Percentiles rank a stretch among this genome's conserved stretches.
These are phyloP conservation scores for Amesomyces nigricolor DNA, from an alignment of 2,329 filamentous ascomycete species.

Conservation along the genomic window DNA sequence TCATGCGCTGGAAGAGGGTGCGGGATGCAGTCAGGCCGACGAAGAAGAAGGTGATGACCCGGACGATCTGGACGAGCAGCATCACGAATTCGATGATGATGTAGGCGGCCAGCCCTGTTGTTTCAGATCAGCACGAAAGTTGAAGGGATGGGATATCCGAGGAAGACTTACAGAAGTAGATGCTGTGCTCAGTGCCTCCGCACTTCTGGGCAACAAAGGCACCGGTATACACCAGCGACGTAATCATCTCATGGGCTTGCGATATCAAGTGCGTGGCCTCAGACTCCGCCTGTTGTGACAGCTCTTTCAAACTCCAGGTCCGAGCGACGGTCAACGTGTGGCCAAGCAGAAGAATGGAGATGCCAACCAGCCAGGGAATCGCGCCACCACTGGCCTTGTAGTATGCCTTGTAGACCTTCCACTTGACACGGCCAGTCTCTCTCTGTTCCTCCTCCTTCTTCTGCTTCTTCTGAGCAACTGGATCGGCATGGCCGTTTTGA, in stretches of 20 bases:
- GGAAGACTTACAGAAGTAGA: conserved; percentile 19
- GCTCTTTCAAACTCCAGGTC: conserved; percentile 34
- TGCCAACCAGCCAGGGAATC: conserved; percentile 27
- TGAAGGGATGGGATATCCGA: conserved; percentile 13
- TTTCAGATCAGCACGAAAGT: conserved; percentile 4
- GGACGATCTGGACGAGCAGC: conserved; percentile 22
- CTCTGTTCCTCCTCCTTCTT: conserved; percentile 28
- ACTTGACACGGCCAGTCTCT: conserved; percentile 32
- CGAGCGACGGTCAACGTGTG: conserved; percentile 27
- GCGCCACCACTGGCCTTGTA: conserved; percentile 29
- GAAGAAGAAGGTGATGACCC: conserved; percentile 28
- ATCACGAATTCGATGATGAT: conserved; percentile 29
- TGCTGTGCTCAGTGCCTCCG: conserved; percentile 13
- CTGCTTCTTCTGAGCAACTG: background rate
- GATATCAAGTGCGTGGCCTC: conserved; percentile 12
- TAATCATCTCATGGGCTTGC: conserved; percentile 8
- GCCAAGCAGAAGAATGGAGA: conserved; percentile 25
- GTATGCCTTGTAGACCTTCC: conserved; percentile 32
- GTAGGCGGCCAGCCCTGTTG: conserved; percentile 28
- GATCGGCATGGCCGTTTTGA: background rate
- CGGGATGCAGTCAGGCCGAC: conserved; percentile 31
- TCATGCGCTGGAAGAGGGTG: conserved; percentile 32
- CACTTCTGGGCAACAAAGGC: conserved; percentile 7
- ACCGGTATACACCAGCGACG: conserved; percentile 13
- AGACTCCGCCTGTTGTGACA: conserved; percentile 27